Evolutionary conservation across 768 basidiomycete genomes (phyloP), one percentile per base, ranked within the genome.

Genomic region (Russula sp.): DNA sequence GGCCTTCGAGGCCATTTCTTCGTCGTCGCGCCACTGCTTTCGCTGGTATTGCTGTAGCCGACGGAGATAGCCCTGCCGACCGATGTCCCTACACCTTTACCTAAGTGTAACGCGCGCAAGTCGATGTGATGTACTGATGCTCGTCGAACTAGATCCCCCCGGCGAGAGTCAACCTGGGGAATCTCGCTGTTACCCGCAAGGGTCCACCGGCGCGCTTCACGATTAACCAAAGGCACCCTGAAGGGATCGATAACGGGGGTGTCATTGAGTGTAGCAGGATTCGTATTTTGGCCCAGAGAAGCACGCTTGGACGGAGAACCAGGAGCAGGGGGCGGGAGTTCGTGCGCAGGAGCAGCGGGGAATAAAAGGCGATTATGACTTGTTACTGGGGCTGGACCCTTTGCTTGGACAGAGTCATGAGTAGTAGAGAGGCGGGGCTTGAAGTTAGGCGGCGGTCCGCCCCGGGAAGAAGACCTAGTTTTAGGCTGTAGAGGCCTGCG

Each of bases 121-220:
- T 64, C 56, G 36, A 64, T 40, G 46, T 60, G 63, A 5, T 64
- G 63, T 38, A 64, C 63, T n/a, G 59, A 61, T 38, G 53, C 55
- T 38, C 55, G 51, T 46, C 52, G 52, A 52, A 18, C 5, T 4
- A 34, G 51, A 8, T 54, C 22, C 16, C 20, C 24, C 32, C 14
- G 54, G 11, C 16, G n/a, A 54, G 32, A 5, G 24, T 46, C 30
- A 16, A 24, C 52, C 2, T 1, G 22, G 32, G 42, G n/a, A 10
- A 26, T 24, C 22, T 46, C 32, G 22, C 22, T 36, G 32, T 18
- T 24, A 46, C 14, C 40, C 8, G 30, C 60, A 42, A 61, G 30
- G 24, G 60, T 61, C 32, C 32, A 44, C 42, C 60, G 44, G 42
- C 60, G 60, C 18, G 42, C 30, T 24, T 20, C n/a, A 8, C 22